Evolutionary conservation across 2,329 filamentous ascomycete species (phyloP).

Genomic region (Cladophialophora bantiana): DNA sequence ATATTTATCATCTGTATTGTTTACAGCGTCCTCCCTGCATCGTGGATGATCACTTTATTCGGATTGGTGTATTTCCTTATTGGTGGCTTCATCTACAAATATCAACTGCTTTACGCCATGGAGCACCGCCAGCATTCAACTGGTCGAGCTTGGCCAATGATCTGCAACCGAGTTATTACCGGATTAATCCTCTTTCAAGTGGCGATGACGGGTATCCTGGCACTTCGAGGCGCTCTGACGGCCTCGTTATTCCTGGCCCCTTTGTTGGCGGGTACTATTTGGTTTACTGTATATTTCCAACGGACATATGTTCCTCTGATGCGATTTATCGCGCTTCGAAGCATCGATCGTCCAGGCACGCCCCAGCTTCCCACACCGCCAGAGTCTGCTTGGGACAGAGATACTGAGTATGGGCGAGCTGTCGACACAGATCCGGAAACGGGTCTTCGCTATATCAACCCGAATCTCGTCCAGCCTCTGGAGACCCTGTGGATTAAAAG

Average conservation of each 20-base stretch:
- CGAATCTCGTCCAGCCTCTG: constrained; percentile 53
- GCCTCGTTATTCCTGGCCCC: constrained; percentile 77
- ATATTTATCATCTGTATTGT: constrained; percentile 95
- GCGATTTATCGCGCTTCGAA: constrained; percentile 88
- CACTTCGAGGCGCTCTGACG: constrained; percentile 74
- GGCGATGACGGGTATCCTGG: constrained; percentile 86
- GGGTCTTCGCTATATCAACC: constrained; percentile 56
- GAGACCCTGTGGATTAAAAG: constrained; percentile 52
- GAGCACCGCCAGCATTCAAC: constrained; percentile 94
- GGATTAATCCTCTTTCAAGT: constrained; percentile 89
- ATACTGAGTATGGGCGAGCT: constrained; percentile 51
- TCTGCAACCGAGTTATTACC: constrained; percentile 87
- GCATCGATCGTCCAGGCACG: constrained; percentile 72
- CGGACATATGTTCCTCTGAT: constrained; percentile 86
- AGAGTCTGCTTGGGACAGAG: constrained; percentile 52
- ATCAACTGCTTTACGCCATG: constrained; percentile 97
- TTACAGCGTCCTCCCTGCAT: constrained; percentile 83
- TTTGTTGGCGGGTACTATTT: constrained; percentile 78
- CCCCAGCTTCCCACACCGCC: constrained; percentile 37
- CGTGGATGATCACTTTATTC: constrained; percentile 80
- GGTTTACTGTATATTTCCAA: constrained; percentile 85
- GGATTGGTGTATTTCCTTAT: constrained; percentile 79
- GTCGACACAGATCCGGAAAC: constrained; percentile 51
- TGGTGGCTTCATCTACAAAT: constrained; percentile 92
- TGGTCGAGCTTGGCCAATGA: constrained; percentile 93